Evolutionary conservation across 202 grass and related monocot species (phyloP).

Genomic region (Brachypodium distachyon): DNA sequence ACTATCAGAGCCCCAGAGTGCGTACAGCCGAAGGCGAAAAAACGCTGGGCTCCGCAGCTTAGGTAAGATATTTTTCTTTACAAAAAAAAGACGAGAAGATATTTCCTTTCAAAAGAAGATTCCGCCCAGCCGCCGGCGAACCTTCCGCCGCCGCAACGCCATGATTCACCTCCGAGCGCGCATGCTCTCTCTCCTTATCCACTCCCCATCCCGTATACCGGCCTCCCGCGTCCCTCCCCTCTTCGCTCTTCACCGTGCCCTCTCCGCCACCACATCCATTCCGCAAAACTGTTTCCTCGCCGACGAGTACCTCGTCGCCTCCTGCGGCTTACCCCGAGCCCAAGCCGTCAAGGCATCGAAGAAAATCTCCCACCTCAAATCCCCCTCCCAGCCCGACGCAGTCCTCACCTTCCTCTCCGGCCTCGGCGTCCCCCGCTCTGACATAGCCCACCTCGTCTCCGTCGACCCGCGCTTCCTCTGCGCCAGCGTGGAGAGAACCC

Average conservation of each 20-base stretch:
- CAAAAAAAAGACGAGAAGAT: not conserved
- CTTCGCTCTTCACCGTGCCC: not conserved
- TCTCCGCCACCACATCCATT: not conserved
- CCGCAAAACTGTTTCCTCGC: not conserved
- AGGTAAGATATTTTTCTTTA: not conserved
- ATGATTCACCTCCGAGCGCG: not conserved
- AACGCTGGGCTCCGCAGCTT: too few relatives aligned
- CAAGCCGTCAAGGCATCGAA: slow-evolving; percentile 14
- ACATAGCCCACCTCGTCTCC: not conserved
- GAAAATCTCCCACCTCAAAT: slow-evolving; percentile 15
- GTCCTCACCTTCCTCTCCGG: slow-evolving; percentile 33
- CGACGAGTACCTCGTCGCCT: slow-evolving; percentile 36
- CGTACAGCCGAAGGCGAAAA: too few relatives aligned
- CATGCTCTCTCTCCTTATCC: not conserved
- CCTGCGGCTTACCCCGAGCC: slow-evolving; percentile 17
- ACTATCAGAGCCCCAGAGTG: too few relatives aligned
- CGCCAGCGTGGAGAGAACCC: slow-evolving; percentile 7
- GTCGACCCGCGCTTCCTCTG: slow-evolving; percentile 13
- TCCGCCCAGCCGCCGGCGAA: not conserved
- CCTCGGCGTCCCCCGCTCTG: not conserved
- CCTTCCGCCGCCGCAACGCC: not conserved
- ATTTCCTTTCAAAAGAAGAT: not conserved
- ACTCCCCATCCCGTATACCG: not conserved
- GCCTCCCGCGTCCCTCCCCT: not conserved
- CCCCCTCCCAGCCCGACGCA: slow-evolving; percentile 25